Conservation (phyloP, 495 filamentous ascomycete species). For the Aspergillus bridgeri region DNA sequence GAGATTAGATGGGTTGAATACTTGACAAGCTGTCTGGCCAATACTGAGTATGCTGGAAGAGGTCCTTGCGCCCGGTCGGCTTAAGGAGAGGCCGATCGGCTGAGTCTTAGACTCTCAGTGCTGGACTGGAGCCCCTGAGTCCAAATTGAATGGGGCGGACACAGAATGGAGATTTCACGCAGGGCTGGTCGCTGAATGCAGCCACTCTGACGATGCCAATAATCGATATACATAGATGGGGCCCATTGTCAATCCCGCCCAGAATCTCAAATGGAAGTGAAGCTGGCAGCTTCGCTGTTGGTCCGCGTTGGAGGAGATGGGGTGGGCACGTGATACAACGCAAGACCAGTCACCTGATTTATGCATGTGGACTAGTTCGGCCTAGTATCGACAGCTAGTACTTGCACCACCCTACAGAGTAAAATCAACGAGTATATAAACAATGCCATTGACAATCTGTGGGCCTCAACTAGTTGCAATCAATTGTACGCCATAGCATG, state of each 20-base stretch:
- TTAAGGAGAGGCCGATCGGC: background rate
- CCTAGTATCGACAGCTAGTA: too few species aligned
- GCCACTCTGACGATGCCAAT: background rate
- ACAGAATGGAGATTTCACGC: background rate
- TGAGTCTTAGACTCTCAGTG: background rate
- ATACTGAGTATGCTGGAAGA: background rate
- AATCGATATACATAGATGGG: background rate
- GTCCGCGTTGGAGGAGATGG: too few species aligned
- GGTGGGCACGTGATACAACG: too few species aligned
- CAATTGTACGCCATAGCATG: too few species aligned
- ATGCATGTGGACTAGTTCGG: too few species aligned
- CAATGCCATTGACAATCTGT: too few species aligned
- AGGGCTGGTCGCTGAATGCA: background rate
- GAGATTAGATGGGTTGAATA: background rate
- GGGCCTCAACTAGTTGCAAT: too few species aligned
- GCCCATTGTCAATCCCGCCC: background rate
- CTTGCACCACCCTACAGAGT: too few species aligned
- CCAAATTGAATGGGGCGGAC: background rate
- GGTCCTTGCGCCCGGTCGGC: background rate
- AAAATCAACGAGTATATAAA: too few species aligned
- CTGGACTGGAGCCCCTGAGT: background rate
- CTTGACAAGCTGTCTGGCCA: background rate
- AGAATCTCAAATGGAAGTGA: background rate
- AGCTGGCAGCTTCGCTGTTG: background rate
- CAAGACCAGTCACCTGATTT: too few species aligned